These are phyloP conservation scores for Globisporangium yorkense DNA, from an alignment of 352 stramenopile species.

Conservation along the genomic window DNA sequence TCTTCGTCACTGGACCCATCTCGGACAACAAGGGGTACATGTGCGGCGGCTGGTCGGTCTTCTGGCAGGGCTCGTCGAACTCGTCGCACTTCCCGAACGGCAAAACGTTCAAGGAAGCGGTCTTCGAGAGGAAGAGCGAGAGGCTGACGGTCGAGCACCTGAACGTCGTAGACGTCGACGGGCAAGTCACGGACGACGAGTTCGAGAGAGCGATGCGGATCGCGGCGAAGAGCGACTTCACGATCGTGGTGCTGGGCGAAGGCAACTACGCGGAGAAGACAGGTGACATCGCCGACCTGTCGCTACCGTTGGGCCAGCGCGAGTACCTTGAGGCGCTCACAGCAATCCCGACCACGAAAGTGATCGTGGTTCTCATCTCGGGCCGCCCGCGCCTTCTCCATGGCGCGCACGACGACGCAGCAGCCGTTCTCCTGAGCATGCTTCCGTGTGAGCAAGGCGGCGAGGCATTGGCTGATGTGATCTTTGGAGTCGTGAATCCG, in stretches of 20 bases:
- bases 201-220: slow-evolving; percentile 31
- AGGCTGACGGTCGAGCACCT: slow-evolving; percentile 23
- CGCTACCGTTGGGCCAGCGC: slow-evolving; percentile 48
- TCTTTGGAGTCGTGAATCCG: slow-evolving; percentile 65
- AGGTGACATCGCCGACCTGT: slow-evolving; percentile 59
- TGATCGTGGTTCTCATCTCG: slow-evolving; percentile 66
- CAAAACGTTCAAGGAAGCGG: slow-evolving; percentile 43
- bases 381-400: slow-evolving; percentile 58
- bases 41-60: slow-evolving; percentile 68
- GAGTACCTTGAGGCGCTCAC: slow-evolving; percentile 57
- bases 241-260: slow-evolving; percentile 71
- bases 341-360: slow-evolving; percentile 44
- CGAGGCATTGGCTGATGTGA: slow-evolving; percentile 54
- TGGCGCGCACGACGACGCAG: slow-evolving; percentile 29
- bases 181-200: slow-evolving; percentile 27
- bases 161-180: slow-evolving; percentile 45
- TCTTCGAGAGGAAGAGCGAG: slow-evolving; percentile 13
- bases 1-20: slow-evolving; percentile 62
- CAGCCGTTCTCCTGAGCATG: slow-evolving; percentile 64
- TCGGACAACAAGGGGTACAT: slow-evolving; percentile 66
- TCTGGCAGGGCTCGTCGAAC: slow-evolving; percentile 58
- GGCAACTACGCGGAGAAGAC: slow-evolving; percentile 77
- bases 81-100: slow-evolving; percentile 62
- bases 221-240: slow-evolving; percentile 59
- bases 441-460: slow-evolving; percentile 79